phyloP scores from a whole-genome alignment of 768 basidiomycete genomes.

The Lactifluus volemus region DNA sequence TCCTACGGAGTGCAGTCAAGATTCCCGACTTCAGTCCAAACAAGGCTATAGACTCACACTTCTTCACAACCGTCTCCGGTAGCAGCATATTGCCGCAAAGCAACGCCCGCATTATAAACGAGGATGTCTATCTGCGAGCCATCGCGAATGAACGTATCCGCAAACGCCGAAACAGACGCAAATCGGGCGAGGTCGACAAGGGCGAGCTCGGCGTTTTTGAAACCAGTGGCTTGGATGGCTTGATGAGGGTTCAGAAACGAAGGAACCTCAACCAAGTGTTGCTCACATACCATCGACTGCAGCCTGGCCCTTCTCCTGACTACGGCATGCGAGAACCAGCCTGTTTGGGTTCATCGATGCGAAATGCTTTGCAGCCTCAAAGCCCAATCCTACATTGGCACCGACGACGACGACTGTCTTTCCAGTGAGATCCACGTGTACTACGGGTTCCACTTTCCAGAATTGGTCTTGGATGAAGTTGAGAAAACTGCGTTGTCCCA shows the following conservation, averaged over 20 bases:
- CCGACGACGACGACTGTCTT: constrained; percentile 19
- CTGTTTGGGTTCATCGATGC: constrained; percentile 16
- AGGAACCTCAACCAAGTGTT: not conserved
- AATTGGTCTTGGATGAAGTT: not conserved
- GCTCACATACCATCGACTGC: constrained; percentile 8
- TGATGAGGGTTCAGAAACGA: not conserved
- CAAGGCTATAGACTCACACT: constrained; percentile 16
- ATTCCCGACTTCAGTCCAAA: not conserved
- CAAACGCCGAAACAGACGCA: constrained; percentile 24
- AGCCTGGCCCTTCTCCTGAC: constrained; percentile 5
- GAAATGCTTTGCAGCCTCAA: constrained; percentile 18
- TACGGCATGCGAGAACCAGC: constrained; percentile 17
- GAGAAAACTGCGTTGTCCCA: constrained; percentile 5
- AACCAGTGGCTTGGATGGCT: constrained; percentile 16
- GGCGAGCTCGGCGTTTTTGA: constrained; percentile 7
- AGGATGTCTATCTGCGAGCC: constrained; percentile 24
- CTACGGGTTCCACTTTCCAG: constrained; percentile 4
- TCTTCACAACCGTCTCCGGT: constrained; percentile 27
- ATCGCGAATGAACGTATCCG: constrained; percentile 19
- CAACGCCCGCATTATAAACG: constrained; percentile 24
- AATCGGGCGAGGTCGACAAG: constrained; percentile 25
- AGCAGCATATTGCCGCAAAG: constrained; percentile 21
- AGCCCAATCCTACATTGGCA: constrained; percentile 18
- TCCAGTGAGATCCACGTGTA: constrained; percentile 10
- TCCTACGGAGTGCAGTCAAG: constrained; percentile 23